Evolutionary conservation across 2,329 filamentous ascomycete genomes (phyloP), one percentile per base, ranked within the genome.

Genomic region (Arthrobotrys iridis): DNA sequence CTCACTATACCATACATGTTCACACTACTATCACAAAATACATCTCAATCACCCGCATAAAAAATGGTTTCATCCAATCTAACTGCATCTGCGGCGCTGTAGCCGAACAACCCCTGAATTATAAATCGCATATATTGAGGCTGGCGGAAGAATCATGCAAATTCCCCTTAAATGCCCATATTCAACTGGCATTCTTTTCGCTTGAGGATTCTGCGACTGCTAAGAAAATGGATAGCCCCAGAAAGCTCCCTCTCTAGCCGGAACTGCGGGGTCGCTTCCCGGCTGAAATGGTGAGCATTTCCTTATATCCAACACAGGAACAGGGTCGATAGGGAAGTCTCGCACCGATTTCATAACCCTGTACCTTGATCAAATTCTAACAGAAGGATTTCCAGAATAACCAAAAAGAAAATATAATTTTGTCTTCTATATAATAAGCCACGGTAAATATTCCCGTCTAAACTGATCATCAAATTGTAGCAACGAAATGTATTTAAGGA

Each of bases 211-310:
- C 48, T 43, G 7, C 20, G 11, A 6, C 11, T 37, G 41, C 15
- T 8, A 58, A 15, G 26, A 59, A 26, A n/a, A n/a, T 40, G 15
- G 4, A 30, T 57, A 8, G 6, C 20, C 15, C 8, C 18, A 5
- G n/a, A n/a, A 30, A 46, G 45, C 30, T 41, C 33, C 35, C 45
- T 40, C 48, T 24, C 48, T 43, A 46, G 43, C 55, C 71, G 71
- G 71, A 75, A 68, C 48, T 63, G 71, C 71, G 71, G 71, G 71
- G 71, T 75, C 71, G 71, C 71, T 75, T 75, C 63, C 71, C 71
- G 71, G 63, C 33, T 63, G 71, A 68, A 57, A 59, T 68, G 46
- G 46, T 20, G 46, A 52, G 57, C 37, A 22, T 4, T 52, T 41
- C 62, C 55, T 67, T 58, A 24, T 40, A 33, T 37, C 24, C 46